These are phyloP conservation scores for Sporisorium iseilematis-ciliati DNA, from an alignment of 1,284 basidiomycete species.

Conservation along the genomic window DNA sequence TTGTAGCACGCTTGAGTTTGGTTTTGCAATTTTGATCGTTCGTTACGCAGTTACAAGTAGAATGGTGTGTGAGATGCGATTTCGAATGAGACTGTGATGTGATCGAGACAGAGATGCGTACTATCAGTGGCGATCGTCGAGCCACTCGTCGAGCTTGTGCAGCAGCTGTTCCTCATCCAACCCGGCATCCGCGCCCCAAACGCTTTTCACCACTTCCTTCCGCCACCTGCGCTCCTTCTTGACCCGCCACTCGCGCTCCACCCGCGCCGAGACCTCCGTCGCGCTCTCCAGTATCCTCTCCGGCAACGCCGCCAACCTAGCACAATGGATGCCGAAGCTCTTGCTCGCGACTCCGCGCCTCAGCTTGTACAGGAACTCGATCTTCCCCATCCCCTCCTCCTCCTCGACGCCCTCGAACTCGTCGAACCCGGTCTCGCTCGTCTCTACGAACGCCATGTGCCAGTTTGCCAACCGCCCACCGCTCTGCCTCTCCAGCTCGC, in stretches of 20 bases:
- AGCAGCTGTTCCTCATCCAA: background rate
- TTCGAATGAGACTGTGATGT: too few species aligned
- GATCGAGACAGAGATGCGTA: too few species aligned
- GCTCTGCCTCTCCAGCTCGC: conserved; percentile 21
- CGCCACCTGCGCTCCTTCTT: background rate
- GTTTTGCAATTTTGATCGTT: background rate
- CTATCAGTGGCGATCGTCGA: too few species aligned
- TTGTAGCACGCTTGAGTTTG: background rate
- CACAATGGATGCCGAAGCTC: conserved; percentile 67
- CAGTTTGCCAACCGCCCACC: conserved; percentile 33
- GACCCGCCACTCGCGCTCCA: background rate
- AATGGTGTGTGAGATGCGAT: background rate
- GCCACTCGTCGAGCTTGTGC: background rate
- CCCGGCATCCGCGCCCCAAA: background rate
- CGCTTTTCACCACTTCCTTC: too few species aligned
- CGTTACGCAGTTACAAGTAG: background rate
- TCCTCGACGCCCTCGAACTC: background rate
- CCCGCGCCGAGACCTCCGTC: background rate
- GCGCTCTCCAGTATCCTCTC: conserved; percentile 20
- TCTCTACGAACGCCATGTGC: conserved; percentile 61
- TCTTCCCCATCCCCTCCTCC: conserved; percentile 16
- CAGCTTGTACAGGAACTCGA: conserved; percentile 67
- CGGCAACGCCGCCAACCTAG: conserved; percentile 56
- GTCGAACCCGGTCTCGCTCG: background rate
- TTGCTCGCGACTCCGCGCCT: conserved; percentile 47